Conservation (phyloP, 306 rosid species). For the Cicer yamashitae region DNA sequence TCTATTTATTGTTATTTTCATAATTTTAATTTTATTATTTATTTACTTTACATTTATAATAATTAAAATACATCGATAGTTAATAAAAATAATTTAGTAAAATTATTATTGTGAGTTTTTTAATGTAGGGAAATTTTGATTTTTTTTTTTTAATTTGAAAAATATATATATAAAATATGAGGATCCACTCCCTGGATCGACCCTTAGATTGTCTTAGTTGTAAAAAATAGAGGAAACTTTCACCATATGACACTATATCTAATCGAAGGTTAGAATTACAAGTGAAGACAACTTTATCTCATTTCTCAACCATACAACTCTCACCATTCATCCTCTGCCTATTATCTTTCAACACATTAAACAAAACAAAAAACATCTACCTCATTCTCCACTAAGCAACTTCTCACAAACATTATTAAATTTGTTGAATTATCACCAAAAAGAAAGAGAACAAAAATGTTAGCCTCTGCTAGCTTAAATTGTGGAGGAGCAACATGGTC, state of each 20-base stretch:
- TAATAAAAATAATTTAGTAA: too few relatives aligned
- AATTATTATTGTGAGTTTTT: too few relatives aligned
- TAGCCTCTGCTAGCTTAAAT: conserved; percentile 58
- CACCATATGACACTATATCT: not conserved
- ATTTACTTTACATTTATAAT: too few relatives aligned
- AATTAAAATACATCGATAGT: too few relatives aligned
- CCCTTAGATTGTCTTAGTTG: too few relatives aligned
- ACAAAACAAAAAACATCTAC: conserved; percentile 3
- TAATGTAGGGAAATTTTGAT: too few relatives aligned
- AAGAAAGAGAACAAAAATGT: conserved; percentile 50
- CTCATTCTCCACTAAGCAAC: conserved; percentile 16
- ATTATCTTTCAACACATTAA: not conserved
- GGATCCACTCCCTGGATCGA: too few relatives aligned
- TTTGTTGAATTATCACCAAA: not conserved
- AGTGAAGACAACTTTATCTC: conserved; percentile 63
- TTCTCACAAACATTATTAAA: conserved; percentile 27
- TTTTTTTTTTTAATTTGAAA: too few relatives aligned
- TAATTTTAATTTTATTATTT: too few relatives aligned
- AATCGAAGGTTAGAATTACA: conserved; percentile 15
- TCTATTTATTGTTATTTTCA: too few relatives aligned
- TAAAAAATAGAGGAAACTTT: not conserved
- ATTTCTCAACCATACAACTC: conserved; percentile 74
- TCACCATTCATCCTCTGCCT: not conserved
- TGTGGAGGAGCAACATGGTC: conserved; percentile 53
- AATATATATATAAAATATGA: too few relatives aligned